These are phyloP conservation scores for Anaeramoeba flamelloides DNA, from an alignment of 78 protist genomes.

Conservation along the genomic window DNA sequence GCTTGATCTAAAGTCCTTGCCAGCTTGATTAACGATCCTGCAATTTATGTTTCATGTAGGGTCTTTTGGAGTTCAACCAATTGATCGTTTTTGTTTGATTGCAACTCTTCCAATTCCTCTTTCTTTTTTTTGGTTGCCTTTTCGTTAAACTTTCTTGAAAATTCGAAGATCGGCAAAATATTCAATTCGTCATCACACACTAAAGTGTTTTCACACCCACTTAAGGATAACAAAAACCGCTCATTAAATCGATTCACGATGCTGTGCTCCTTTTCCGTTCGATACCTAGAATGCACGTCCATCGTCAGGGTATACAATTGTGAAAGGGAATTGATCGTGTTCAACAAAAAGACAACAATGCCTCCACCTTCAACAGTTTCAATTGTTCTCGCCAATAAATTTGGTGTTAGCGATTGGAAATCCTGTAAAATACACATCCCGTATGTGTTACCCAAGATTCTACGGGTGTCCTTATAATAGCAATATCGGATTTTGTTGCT, in stretches of 20 bases:
- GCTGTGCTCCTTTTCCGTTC: conserved; percentile 9
- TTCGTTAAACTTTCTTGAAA: conserved; percentile 18
- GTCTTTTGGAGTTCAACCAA: no score
- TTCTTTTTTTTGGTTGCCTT: no score
- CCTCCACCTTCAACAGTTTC: conserved; percentile 99
- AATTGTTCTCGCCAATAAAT: conserved; percentile 85
- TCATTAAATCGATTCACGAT: conserved; percentile 88
- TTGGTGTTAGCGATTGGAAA: conserved; percentile 95
- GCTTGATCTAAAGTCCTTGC: no score
- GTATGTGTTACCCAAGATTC: conserved; percentile 85
- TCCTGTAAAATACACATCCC: conserved; percentile 92
- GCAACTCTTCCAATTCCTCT: no score
- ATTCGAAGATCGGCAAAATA: conserved; percentile 71
- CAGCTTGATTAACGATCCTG: no score
- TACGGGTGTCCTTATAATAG: conserved; percentile 85
- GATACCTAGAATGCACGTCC: conserved; percentile 38
- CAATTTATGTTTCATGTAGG: no score
- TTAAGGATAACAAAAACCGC: conserved; percentile 86
- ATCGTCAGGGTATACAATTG: conserved; percentile 76
- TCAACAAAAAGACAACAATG: conserved; percentile 61
- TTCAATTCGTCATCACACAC: conserved; percentile 81
- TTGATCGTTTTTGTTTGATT: no score
- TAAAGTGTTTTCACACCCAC: conserved; percentile 33
- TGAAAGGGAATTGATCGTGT: conserved; percentile 55
- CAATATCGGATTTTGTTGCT: conserved; percentile 59